These are phyloP conservation scores for Fremontodendron californicum DNA, from an alignment of 345 rosid genomes.

Conservation along the genomic window DNA sequence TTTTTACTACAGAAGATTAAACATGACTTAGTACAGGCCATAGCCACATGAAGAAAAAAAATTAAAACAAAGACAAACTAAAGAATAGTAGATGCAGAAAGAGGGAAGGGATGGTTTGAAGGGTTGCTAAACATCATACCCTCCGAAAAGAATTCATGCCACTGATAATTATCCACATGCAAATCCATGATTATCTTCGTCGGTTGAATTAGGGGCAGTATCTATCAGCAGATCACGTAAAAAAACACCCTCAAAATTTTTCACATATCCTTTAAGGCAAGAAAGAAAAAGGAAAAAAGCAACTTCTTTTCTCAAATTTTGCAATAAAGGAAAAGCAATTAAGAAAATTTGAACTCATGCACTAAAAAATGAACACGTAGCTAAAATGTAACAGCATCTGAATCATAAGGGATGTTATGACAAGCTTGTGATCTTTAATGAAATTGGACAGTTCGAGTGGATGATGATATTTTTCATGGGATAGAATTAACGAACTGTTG, in stretches of 20 bases:
- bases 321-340: background rate
- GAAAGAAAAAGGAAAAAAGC: background rate
- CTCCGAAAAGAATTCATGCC: constrained; percentile 91
- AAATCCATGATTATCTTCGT: constrained; percentile 73
- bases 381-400: background rate
- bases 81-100: constrained; percentile 2
- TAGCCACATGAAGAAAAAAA: constrained; percentile 4
- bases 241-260: background rate
- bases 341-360: background rate
- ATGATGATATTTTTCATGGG: background rate
- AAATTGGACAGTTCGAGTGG: background rate
- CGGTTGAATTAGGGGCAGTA: constrained; percentile 78
- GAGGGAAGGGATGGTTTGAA: background rate
- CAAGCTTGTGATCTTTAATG: background rate
- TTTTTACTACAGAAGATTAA: constrained; percentile 52
- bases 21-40: constrained; percentile 19
- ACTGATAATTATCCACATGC: constrained; percentile 52
- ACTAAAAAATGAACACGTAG: background rate
- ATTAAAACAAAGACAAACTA: background rate
- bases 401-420: background rate
- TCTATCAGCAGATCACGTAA: constrained; percentile 42
- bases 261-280: background rate
- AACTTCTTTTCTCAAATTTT: background rate
- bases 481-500: background rate
- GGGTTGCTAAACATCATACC: constrained; percentile 35